Base-by-base conservation (phyloP, 306 rosid species). In the Rosa chinensis region DNA sequence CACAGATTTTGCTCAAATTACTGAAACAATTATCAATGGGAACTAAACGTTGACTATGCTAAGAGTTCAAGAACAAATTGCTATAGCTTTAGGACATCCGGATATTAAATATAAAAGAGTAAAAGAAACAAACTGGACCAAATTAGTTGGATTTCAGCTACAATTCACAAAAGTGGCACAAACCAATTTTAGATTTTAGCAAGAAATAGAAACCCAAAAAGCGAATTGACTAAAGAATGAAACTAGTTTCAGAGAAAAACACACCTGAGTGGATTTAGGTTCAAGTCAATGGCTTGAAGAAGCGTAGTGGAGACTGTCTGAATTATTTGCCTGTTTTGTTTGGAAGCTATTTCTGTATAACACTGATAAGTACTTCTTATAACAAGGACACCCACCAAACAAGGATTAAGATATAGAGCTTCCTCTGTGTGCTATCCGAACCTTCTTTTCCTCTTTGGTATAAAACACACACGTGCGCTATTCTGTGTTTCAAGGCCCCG, bases 401-500 rank as follows among this genome's bases (percentile, higher is more conserved):
- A 64, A 78, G 40, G 86, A 75, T 20, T 71, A 72, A 48, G 49
- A 81, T 28, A 72, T 50, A 66, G 66, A 61, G 55, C 79, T 35
- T 10, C 7, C 8, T 43, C 44, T 23, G 12, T 74, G 28, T 39
- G 48, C 84, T 56, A 59, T 68, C 59, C n/a, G 55, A 76, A 55
- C 70, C 74, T 39, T 39, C 25, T 66, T 8, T 39, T 2, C 37
- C 37, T 32, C 37, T 32, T 32, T 32, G 37, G 37, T 35, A 20
- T 35, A 14, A 76, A 66, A 64, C 37, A 52, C 74, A 68, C 82
- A 73, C 79, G 79, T 77, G 84, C 77, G 75, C 56, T 80, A 49
- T 63, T 14, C 17, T 61, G 6, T 32, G 7, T 59, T 10, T 23
- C 3, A 23, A 62, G 40, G 20, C 39, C 67, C 40, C 39, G 67